A percentile compares a stretch with the other conserved stretches of the same genome.
phyloP scores from a whole-genome alignment of 2,329 filamentous ascomycete species.

The Myriosclerotinia duriaeana region DNA sequence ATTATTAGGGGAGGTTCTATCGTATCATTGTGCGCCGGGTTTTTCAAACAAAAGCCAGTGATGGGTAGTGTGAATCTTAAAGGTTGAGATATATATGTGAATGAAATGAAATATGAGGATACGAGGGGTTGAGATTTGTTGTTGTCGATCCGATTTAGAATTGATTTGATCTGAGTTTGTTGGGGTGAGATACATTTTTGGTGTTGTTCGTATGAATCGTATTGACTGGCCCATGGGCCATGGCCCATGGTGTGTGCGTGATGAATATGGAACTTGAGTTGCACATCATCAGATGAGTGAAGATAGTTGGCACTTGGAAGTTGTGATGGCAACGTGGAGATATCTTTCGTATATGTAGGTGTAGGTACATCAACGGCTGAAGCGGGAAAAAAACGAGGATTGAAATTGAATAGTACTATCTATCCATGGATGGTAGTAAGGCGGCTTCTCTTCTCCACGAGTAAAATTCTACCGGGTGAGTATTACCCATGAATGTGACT shows the following conservation, averaged over 20 bases:
- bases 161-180: constrained; percentile 3
- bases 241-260: neutral
- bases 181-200: neutral
- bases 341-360: neutral
- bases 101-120: constrained; percentile 7
- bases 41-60: neutral
- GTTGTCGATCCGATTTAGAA: constrained; percentile 8
- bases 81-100: neutral
- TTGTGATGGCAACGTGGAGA: constrained; percentile 18
- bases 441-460: neutral
- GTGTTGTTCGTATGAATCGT: neutral
- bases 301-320: neutral
- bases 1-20: neutral
- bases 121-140: constrained; percentile 10
- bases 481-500: neutral
- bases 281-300: neutral
- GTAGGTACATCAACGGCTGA: neutral
- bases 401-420: neutral
- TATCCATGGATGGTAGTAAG: neutral
- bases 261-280: constrained; percentile 7
- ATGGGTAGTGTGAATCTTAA: neutral
- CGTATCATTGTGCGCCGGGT: neutral
- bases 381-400: neutral
- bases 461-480: neutral
- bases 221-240: neutral